Evolutionary conservation across 2,329 filamentous ascomycete species (phyloP), one percentile per base, ranked within the genome.

Genomic region (Pseudocercospora macadamiae): DNA sequence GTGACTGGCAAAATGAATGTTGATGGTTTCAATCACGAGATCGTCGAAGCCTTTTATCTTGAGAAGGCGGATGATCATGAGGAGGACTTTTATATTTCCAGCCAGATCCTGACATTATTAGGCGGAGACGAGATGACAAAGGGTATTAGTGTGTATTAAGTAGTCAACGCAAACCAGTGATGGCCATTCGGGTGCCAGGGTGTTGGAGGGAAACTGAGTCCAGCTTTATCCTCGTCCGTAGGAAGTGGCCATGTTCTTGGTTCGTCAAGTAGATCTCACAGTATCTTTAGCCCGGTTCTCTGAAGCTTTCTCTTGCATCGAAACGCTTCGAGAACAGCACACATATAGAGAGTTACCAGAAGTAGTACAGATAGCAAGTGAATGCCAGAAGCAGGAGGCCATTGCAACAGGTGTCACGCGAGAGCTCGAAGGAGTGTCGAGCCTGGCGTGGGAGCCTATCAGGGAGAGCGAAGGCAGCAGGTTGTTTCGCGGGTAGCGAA

Each of bases 381-480:
- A 44, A 42, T 18, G 16, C n/a, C 37, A 16, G 37, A 42, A 42
- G 37, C 37, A 21, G 19, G 37, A 42, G n/a, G 18, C 39, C 16
- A 44, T 44, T 44, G 23, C 21, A 23, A 23, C 36, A 44, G 54
- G 16, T 57, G 34, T 57, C 54, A 36, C 55, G 42, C 28, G 42
- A 58, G 49, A 16, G 19, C 18, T 21, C 26, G 39, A 23, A 44
- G 39, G 39, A 44, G 39, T 21, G 1, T 34, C 18, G 10, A 51
- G 44, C 23, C 44, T 12, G 26, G 26, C 26, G 12, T 12, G 28
- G 7, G 28, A 36, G 39, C 42, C 53, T 55, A 55, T 55, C 53
- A 55, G 18, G 16, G 39, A 26, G 39, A 48, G 21, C 36, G 21
- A 3, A 16, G 21, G 51, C 51, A 42, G 51, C 51, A 53, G 23